Conservation (phyloP, 306 rosid species). For the Lithocarpus polystachyus region DNA sequence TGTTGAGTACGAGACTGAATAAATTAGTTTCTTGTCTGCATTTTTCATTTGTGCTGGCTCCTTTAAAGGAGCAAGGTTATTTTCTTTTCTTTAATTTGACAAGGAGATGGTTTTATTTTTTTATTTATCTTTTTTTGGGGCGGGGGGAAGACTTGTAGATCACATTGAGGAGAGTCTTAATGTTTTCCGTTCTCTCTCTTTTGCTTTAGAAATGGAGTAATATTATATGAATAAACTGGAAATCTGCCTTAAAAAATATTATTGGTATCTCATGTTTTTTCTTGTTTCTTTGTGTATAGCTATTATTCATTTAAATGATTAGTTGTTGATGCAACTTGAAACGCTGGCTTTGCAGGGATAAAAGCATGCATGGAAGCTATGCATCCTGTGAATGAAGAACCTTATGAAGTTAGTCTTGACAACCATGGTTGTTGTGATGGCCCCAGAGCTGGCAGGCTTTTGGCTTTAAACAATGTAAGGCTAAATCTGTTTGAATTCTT, state of each 20-base stretch:
- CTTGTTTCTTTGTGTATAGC: neutral
- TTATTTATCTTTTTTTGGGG: neutral
- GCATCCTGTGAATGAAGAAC: conserved; percentile 61
- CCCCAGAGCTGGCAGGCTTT: conserved; percentile 79
- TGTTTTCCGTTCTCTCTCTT: neutral
- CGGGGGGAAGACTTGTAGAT: neutral
- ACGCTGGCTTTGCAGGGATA: conserved; percentile 62
- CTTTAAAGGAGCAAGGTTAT: too few species aligned
- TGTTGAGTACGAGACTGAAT: too few species aligned
- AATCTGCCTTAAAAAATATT: neutral
- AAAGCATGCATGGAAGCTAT: conserved; percentile 60
- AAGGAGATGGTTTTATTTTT: too few species aligned
- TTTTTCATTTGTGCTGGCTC: too few species aligned
- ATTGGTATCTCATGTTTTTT: too few species aligned
- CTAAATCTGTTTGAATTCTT: conserved; percentile 13
- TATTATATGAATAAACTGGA: neutral
- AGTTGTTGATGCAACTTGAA: neutral
- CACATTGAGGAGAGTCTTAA: neutral
- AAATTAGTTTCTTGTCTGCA: too few species aligned
- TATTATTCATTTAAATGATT: neutral
- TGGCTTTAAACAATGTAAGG: conserved; percentile 56
- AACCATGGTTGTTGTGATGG: conserved; percentile 78
- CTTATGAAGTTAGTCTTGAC: conserved; percentile 73
- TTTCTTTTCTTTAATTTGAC: too few species aligned
- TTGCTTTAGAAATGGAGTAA: neutral